These are phyloP conservation scores for Corymbia maculata DNA, from an alignment of 345 rosid species.

Conservation along the genomic window DNA sequence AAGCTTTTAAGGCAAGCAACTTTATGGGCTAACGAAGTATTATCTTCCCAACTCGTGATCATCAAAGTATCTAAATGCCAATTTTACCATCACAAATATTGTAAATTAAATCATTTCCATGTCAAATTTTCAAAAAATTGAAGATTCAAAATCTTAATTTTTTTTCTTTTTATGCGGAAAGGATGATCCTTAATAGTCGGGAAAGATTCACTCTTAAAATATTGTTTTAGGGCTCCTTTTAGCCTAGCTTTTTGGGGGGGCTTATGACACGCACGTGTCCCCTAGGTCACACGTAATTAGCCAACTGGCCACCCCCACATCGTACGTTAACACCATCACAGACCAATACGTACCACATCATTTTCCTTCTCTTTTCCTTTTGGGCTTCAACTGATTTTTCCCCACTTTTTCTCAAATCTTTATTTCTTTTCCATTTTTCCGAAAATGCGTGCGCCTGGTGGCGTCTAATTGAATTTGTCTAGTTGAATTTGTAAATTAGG, in stretches of 20 bases:
- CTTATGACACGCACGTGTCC: not conserved
- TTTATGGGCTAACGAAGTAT: not conserved
- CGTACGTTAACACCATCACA: not conserved
- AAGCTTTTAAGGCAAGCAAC: not conserved
- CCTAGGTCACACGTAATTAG: not conserved
- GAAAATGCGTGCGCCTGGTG: not conserved
- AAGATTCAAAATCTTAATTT: too few species aligned
- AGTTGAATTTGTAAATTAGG: not conserved
- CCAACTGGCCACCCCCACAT: not conserved
- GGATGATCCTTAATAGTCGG: too few species aligned
- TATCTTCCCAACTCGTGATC: accelerated
- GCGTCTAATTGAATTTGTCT: not conserved
- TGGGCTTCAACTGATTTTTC: not conserved
- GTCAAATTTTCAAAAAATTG: too few species aligned
- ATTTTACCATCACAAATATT: not conserved
- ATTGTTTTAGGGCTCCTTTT: not conserved
- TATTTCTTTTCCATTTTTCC: not conserved
- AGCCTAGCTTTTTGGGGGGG: not conserved
- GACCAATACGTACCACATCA: not conserved
- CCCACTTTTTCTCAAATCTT: not conserved
- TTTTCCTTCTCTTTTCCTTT: not conserved
- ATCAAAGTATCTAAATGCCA: not conserved
- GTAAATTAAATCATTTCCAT: too few species aligned
- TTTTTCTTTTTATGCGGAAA: too few species aligned
- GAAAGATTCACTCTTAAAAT: not conserved